Evolutionary conservation across 2,329 filamentous ascomycete genomes (phyloP), one percentile per base, ranked within the genome.

Genomic region (Fusarium protoensiforme): DNA sequence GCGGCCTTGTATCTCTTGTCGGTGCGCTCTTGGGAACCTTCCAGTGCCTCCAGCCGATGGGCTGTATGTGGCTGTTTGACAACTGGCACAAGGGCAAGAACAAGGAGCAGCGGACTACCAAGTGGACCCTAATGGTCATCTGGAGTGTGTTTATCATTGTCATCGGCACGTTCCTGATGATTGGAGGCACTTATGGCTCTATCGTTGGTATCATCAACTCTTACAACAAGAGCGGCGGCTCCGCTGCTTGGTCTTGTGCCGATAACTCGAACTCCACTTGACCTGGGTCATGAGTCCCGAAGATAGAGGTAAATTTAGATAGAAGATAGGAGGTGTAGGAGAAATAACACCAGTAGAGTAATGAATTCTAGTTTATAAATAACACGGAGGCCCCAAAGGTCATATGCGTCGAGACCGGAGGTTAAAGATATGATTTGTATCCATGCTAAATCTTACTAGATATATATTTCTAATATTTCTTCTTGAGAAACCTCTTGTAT

Each of bases 201-300:
- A 39, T 39, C 84, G 1, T 86, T 84, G 0, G 87, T 86, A 57
- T 84, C 84, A 80, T 74, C 9, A 77, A 82, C 8, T 76, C 77
- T 1, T 84, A 85, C 63, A 75, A 77, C n/a, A 68, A 69, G 6
- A 39, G 18, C 18, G 36, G 36, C 36, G 36, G 36, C 18, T 39
- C 36, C n/a, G 18, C 18, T 10, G 36, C 36, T 39, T 39, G 36
- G 36, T 39, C 36, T 2, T 86, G 84, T 57, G 81, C 81, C 0
- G 84, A 86, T 58, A 86, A 86, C 77, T 39, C 36, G 9, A 39
- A 39, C 18, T 39, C 36, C 8, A 39, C 36, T n/a, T 39, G 36
- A 39, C 18, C 36, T 39, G 18, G 36, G 36, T 39, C 18, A 39
- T 39, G 36, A 18, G 10, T 4, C 36, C 36, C 18, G 36, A 39